Conservation (phyloP, 2,329 filamentous ascomycete species). For the Trichoderma semiorbis region DNA sequence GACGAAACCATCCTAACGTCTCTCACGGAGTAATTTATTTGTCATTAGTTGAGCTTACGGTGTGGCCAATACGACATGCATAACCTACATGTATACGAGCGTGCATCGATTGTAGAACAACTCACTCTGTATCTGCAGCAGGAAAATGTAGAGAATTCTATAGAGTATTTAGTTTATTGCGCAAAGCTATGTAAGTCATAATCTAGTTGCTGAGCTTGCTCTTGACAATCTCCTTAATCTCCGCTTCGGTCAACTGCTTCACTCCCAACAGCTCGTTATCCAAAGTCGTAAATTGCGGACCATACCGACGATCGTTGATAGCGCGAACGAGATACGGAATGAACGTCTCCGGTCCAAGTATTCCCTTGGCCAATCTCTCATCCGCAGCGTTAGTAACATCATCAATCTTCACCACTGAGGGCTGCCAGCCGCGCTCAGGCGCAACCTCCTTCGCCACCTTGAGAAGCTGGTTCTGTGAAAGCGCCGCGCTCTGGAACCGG, state of each 20-base stretch:
- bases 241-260: constrained; percentile 38
- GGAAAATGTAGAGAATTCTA: background rate
- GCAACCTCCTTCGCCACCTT: constrained; percentile 47
- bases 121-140: background rate
- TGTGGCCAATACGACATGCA: background rate
- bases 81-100: background rate
- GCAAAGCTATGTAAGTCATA: background rate
- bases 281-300: constrained; percentile 32
- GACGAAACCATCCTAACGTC: background rate
- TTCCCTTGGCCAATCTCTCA: constrained; percentile 31
- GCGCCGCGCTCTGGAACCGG: constrained; percentile 41
- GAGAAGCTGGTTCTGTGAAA: constrained; percentile 45
- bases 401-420: constrained; percentile 35
- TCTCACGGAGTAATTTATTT: background rate
- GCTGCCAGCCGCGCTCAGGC: constrained; percentile 44
- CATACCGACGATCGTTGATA: constrained; percentile 33
- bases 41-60: background rate
- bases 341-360: constrained; percentile 30
- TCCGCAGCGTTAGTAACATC: constrained; percentile 28
- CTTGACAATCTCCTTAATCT: constrained; percentile 35
- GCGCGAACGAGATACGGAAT: constrained; percentile 31
- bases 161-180: background rate
- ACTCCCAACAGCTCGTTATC: constrained; percentile 47
- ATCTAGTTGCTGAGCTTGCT: constrained; percentile 13
- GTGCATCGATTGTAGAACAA: background rate